These are phyloP conservation scores for Tuber borchii DNA, from an alignment of 495 filamentous ascomycete genomes.

Conservation along the genomic window DNA sequence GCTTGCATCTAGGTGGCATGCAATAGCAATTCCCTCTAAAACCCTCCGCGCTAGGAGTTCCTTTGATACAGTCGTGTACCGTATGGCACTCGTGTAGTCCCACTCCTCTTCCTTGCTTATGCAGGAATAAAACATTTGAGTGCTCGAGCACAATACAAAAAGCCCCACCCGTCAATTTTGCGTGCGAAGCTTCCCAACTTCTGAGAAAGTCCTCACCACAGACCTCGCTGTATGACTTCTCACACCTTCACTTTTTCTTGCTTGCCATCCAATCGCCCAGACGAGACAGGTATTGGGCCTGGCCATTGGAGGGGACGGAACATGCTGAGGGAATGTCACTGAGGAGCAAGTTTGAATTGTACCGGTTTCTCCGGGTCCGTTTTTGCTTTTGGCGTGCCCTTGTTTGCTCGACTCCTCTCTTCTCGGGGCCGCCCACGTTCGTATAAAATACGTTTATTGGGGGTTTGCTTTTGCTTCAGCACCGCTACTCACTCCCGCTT, in stretches of 20 bases:
- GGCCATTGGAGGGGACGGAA: background rate
- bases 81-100: background rate
- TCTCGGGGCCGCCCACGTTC: background rate
- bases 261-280: background rate
- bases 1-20: no score
- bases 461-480: background rate
- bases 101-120: background rate
- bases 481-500: background rate
- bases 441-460: background rate
- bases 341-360: background rate
- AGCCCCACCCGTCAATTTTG: background rate
- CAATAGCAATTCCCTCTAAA: no score
- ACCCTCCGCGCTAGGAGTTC: no score
- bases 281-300: background rate
- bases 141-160: background rate
- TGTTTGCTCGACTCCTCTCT: background rate
- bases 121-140: background rate
- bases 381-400: background rate
- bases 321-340: background rate
- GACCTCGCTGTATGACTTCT: background rate
- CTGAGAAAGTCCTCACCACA: constrained; percentile 1
- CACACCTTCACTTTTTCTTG: background rate
- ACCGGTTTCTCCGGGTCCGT: background rate
- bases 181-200: background rate
- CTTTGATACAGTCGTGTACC: no score